Evolutionary conservation across 352 stramenopile genomes (phyloP), one percentile per base, ranked within the genome.

Genomic region (Phytopythium boreale): DNA sequence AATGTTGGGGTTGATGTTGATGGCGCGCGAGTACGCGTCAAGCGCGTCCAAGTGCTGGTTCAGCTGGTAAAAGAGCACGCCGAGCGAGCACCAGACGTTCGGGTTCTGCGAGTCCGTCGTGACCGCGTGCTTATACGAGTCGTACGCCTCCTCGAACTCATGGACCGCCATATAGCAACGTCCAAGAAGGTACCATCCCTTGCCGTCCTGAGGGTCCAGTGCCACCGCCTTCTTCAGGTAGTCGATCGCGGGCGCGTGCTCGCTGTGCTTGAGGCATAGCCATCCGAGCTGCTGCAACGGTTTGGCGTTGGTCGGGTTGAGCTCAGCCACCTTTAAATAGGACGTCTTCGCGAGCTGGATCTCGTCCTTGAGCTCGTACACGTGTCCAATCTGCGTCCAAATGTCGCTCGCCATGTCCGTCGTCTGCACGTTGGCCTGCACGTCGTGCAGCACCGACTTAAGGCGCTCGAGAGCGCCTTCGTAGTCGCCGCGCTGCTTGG

Each of bases 1-100:
- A 82, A 97, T 93, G 74, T 95, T 95, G 37, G 89, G 85, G 71
- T 97, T 93, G 75, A 96, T 93, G 70, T 96, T 96, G 75, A 97
- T 95, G 49, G 89, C 89, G 31, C 87, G 84, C 49, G 86, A 93
- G 63, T 96, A 95, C 61, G 88, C 88, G 71, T 96, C 89, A 37
- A 97, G 71, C 1, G 89, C 89, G 52, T 97, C 89, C 57, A 93
- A 22, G 59, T 97, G 87, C 66, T 96, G 87, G 70, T 94, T 92
- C 29, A 96, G 74, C 70, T 95, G 87, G 74, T 96, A 97, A 64
- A 96, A 97, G 20, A 97, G 75, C n/a, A 97, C 89, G 26, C 89
- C 89, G 2, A 97, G 76, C 14, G 89, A 97, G 68, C 89, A 97
- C 89, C 89, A 97, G 17, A 96, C 88, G 71, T 97, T 96, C 46